Evolutionary conservation across 1,284 basidiomycete species (phyloP), one percentile per base, ranked within the genome.

Genomic region (Paramarasmius palmivorus): DNA sequence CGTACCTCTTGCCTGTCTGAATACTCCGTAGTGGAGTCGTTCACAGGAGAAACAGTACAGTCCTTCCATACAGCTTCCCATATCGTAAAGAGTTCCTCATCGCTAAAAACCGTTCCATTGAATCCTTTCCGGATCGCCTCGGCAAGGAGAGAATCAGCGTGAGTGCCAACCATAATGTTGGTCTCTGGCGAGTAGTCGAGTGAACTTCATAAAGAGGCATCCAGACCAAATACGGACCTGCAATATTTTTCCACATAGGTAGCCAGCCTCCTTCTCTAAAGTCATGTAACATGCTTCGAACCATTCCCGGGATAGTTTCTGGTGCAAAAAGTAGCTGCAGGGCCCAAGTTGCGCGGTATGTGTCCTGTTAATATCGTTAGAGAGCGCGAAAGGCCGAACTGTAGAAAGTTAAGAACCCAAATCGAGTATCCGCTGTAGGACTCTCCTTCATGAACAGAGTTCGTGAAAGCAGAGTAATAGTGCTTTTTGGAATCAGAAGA

Each of bases 231-330:
- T 32, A 6, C 29, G 12, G 12, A 32, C 84, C 90, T 56, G 90
- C 83, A 15, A 93, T 81, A 59, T 93, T 93, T 71, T 92, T 92
- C 91, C 92, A 93, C 90, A 93, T 93, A 0, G 92, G 92, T 42
- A 93, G 70, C 87, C 90, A 92, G 3, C 92, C 92, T 23, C 89
- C 83, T 82, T 89, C 78, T 53, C 75, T 68, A 62, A 86, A 93
- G 66, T 93, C 90, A 54, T 89, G 84, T 12, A 93, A 70, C 87
- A 93, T 92, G 58, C 86, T 90, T 34, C 76, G 79, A 2, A 94
- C 76, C 86, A 93, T 91, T 0, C 78, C 85, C 0, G 85, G 79
- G 7, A 92, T 73, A 10, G 88, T 76, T 60, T 92, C 88, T 0
- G 91, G 89, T 0, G 86, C 85, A 20, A 92, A 78, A 1, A 93